Base-by-base conservation (phyloP, 441 rosid genomes). In the Gossypium schwendimanii region DNA sequence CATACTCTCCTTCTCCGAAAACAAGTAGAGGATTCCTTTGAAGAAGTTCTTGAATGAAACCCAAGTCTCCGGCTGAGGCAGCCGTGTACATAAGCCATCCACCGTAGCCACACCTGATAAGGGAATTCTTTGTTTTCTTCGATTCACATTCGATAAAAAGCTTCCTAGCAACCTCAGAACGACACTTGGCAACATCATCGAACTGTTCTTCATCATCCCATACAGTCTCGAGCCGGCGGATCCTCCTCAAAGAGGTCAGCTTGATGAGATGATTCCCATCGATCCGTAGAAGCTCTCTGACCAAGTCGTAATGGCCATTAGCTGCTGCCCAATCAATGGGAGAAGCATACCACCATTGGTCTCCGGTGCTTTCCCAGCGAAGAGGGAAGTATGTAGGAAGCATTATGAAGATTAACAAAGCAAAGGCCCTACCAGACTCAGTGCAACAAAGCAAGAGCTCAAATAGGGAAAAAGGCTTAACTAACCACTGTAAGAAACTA, bases 321-420 rank as follows among this genome's bases (percentile, higher is more conserved):
- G 98, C 98, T 6, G 97, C 95, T 9, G 98, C 97, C 84, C 85
- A 89, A 61, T 93, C 98, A 10, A 93, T 87, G 1, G 98, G 97
- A 73, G 96, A 86, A 63, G 97, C 98, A 74, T 85, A 93, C 98
- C 98, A 93, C 98, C 98, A 93, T 50, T 93, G 98, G 64, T 89
- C 98, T 4, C 97, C 87, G 15, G 97, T 93, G 82, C 97, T 91
- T 81, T 93, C 95, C 98, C 98, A 93, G 0, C 97, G 88, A 60
- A 93, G 91, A 78, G 97, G 98, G 69, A 93, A 91, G 54, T 87
- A 83, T 2, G 79, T 77, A 2, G 90, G 93, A 74, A 89, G 79
- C 97, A 91, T 91, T 54, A 12, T 45, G 54, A 52, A 54, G 79
- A 47, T 59, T 50, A 73, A 18, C 23, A 81, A 49, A 33, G 47